These are phyloP conservation scores for Betula pendula DNA, from an alignment of 306 rosid species.

Conservation along the genomic window DNA sequence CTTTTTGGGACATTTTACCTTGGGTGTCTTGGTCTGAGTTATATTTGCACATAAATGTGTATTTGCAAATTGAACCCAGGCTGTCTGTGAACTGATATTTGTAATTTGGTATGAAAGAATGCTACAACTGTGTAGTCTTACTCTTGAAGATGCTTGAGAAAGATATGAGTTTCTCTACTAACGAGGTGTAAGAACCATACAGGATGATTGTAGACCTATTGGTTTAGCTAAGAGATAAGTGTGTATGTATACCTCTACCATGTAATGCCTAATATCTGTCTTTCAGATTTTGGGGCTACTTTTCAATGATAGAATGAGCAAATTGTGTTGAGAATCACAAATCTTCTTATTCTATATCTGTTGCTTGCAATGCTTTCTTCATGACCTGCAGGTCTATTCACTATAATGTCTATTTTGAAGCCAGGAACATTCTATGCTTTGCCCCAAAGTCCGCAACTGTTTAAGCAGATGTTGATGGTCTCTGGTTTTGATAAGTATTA, in stretches of 20 bases:
- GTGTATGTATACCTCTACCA: background rate
- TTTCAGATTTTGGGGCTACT: background rate
- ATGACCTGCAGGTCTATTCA: slow-evolving; percentile 42
- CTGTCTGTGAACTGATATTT: background rate
- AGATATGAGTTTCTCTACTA: background rate
- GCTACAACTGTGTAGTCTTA: background rate
- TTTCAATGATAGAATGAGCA: background rate
- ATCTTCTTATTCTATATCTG: background rate
- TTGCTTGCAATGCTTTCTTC: slow-evolving; percentile 22
- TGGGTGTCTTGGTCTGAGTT: background rate
- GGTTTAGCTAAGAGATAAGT: background rate
- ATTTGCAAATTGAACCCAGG: background rate
- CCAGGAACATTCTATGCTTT: slow-evolving; percentile 96
- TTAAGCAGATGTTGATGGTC: slow-evolving; percentile 98
- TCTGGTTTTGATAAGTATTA: slow-evolving; percentile 94
- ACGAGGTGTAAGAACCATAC: background rate
- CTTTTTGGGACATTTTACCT: background rate
- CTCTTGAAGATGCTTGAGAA: background rate
- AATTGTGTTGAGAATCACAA: slow-evolving; percentile 9
- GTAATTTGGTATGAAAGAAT: background rate
- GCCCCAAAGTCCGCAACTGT: slow-evolving; percentile 98
- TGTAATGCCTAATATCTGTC: background rate
- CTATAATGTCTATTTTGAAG: slow-evolving; percentile 63
- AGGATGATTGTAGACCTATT: background rate
- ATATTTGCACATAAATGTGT: background rate